Conservation (phyloP, 306 rosid genomes). For the Arachis stenosperma region DNA sequence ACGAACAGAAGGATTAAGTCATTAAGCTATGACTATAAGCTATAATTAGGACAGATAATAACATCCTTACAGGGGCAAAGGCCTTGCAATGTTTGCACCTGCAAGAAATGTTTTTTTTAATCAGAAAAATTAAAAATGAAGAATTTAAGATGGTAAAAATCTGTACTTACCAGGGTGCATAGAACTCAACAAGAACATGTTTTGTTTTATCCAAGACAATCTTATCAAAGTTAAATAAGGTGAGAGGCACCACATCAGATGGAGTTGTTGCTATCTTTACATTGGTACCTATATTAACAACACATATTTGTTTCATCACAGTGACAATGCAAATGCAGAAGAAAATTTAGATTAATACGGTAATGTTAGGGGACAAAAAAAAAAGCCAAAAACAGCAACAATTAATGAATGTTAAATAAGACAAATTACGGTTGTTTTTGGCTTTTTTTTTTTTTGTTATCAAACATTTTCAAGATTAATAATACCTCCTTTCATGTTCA, state of each 20-base stretch:
- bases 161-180: conserved; percentile 84
- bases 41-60: conserved; percentile 22
- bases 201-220: conserved; percentile 77
- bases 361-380: too few species aligned
- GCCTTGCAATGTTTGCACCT: conserved; percentile 98
- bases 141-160: conserved; percentile 13
- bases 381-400: too few species aligned
- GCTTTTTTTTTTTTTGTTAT: too few species aligned
- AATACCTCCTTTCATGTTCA: conserved; percentile 77
- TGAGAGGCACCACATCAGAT: conserved; percentile 66
- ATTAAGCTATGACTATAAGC: not conserved
- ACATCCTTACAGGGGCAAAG: conserved; percentile 82
- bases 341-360: not conserved
- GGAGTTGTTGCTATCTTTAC: conserved; percentile 79
- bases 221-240: conserved; percentile 63
- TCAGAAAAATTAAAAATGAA: conserved; percentile 13
- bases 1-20: not conserved
- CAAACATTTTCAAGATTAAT: too few species aligned
- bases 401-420: too few species aligned
- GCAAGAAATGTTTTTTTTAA: conserved; percentile 33
- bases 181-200: conserved; percentile 91
- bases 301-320: conserved; percentile 8
- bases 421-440: too few species aligned
- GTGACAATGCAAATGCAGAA: conserved; percentile 20
- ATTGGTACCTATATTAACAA: conserved; percentile 69